Evolutionary conservation across 768 basidiomycete genomes (phyloP).

Genomic region (Mycena olivaceomarginata): DNA sequence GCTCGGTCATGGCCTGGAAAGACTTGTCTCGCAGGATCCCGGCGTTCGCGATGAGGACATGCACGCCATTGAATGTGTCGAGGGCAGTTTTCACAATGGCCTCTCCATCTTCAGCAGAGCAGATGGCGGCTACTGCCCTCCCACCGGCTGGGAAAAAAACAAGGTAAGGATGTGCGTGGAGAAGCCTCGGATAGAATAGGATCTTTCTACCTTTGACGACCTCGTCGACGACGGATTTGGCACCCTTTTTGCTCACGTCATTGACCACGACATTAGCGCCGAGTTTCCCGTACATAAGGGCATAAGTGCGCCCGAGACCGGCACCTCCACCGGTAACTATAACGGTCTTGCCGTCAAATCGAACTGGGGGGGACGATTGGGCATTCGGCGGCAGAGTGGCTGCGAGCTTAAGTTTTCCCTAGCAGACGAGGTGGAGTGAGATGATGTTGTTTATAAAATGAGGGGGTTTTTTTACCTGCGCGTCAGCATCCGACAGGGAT

Average conservation of each 20-base stretch:
- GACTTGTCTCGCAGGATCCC: conserved; percentile 96
- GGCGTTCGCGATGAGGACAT: conserved; percentile 94
- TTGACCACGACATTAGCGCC: conserved; percentile 99
- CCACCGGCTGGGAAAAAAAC: conserved; percentile 79
- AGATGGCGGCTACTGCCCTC: conserved; percentile 88
- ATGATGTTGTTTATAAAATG: no score
- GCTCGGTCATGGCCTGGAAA: conserved; percentile 90
- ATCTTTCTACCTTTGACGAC: conserved; percentile 79
- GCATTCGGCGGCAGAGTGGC: conserved; percentile 78
- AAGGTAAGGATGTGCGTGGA: background rate
- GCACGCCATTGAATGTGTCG: conserved; percentile 91
- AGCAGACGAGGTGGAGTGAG: background rate
- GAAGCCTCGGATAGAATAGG: background rate
- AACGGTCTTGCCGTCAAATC: conserved; percentile 93
- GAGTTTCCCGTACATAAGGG: conserved; percentile 91
- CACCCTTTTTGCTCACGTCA: conserved; percentile 92
- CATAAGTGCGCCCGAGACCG: conserved; percentile 94
- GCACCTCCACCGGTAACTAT: conserved; percentile 97
- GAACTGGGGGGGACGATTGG: conserved; percentile 81
- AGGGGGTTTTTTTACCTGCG: conserved; percentile 54
- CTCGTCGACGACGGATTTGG: conserved; percentile 89
- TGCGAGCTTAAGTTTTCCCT: conserved; percentile 77
- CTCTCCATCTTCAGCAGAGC: conserved; percentile 95
- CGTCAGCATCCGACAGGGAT: conserved; percentile 63
- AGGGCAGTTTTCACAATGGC: conserved; percentile 91